phyloP scores from a whole-genome alignment of 495 filamentous ascomycete genomes.

The Bathelium albidoporum region DNA sequence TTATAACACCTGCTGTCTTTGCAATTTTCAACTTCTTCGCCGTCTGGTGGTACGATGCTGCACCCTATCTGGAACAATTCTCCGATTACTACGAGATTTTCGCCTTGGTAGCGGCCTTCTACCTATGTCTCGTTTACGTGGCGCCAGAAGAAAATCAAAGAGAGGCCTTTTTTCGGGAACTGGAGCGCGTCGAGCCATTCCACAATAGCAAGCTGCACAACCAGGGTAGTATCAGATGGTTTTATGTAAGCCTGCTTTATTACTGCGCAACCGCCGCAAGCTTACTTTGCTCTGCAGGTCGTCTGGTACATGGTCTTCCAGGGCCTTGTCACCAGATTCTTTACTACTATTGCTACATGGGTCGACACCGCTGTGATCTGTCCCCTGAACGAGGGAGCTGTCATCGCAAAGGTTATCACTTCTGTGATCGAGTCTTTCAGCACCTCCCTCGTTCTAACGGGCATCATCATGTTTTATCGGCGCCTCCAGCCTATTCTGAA shows the following conservation, averaged over 20 bases:
- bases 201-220: conserved; percentile 3
- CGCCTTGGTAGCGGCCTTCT: conserved; percentile 9
- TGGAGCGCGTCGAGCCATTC: not conserved
- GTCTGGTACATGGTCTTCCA: conserved; percentile 13
- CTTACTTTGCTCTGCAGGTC: not conserved
- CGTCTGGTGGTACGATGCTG: conserved; percentile 7
- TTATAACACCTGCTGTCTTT: conserved; percentile 10
- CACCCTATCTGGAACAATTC: conserved; percentile 7
- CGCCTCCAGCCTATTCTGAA: conserved; percentile 4
- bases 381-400: conserved; percentile 5
- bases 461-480: not conserved
- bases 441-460: conserved; percentile 1
- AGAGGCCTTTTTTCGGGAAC: conserved; percentile 6
- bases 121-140: conserved; percentile 10
- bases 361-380: conserved; percentile 2
- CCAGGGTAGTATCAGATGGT: conserved; percentile 11
- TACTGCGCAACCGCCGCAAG: not conserved
- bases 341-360: conserved; percentile 7
- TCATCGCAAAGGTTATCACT: conserved; percentile 1
- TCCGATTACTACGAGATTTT: conserved; percentile 10
- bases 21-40: conserved; percentile 12
- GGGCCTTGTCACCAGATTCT: conserved; percentile 4
- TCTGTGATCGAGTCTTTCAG: conserved; percentile 2
- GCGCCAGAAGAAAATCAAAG: conserved; percentile 5
- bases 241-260: conserved; percentile 7